Percentiles rank a stretch among this genome's conserved stretches.
These are phyloP conservation scores for Fusarium sp. DNA, from an alignment of 2,329 filamentous ascomycete genomes.

Conservation along the genomic window DNA sequence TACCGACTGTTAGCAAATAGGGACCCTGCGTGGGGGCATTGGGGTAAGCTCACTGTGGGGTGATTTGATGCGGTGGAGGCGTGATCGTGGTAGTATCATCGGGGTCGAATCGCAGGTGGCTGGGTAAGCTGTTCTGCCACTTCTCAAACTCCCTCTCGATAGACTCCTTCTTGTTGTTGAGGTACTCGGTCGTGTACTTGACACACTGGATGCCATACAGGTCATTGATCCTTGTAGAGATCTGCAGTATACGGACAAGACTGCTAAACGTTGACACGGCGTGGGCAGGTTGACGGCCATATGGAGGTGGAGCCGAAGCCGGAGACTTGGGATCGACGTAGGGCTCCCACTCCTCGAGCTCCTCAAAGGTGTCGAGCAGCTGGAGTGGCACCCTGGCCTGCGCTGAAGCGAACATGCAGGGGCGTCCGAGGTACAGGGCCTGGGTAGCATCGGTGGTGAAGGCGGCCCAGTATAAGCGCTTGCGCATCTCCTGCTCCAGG, in stretches of 20 bases:
- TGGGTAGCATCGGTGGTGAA: constrained; percentile 51
- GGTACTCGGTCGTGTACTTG: constrained; percentile 44
- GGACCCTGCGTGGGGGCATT: background rate
- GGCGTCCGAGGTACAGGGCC: constrained; percentile 50
- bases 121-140: constrained; percentile 42
- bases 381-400: constrained; percentile 49
- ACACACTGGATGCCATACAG: constrained; percentile 45
- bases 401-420: constrained; percentile 48
- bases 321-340: constrained; percentile 48
- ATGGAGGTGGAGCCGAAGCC: constrained; percentile 41
- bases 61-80: constrained; percentile 47
- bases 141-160: constrained; percentile 46
- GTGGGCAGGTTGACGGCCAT: constrained; percentile 46
- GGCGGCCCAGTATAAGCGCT: constrained; percentile 52
- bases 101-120: constrained; percentile 45
- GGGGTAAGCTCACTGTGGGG: constrained; percentile 43
- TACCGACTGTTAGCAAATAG: constrained; percentile 13
- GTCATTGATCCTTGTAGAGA: constrained; percentile 46
- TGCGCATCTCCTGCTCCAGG: constrained; percentile 50
- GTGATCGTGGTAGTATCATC: constrained; percentile 43
- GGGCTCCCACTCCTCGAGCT: constrained; percentile 51
- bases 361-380: constrained; percentile 50
- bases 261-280: constrained; percentile 47
- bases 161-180: constrained; percentile 42
- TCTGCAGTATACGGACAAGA: constrained; percentile 45